Base-by-base conservation (phyloP, 2,329 filamentous ascomycete genomes). In the Colletotrichum liriopes region DNA sequence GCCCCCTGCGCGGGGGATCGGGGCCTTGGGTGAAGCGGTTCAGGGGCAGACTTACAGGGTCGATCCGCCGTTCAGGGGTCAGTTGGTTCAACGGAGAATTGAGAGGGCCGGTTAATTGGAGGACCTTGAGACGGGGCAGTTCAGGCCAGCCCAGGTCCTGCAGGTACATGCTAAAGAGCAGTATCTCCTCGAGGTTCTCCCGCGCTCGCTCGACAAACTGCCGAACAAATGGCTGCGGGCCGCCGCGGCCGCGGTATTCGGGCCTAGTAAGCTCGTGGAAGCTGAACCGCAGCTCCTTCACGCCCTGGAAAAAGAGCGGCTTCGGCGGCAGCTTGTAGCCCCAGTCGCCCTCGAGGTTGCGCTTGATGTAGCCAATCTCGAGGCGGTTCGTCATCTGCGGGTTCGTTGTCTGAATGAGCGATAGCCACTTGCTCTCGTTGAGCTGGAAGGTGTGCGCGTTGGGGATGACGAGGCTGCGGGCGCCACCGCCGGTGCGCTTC, bases 261-360 rank as follows among this genome's bases (percentile, higher is more conserved):
- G 69, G 52, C 8, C 18, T 45, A 11, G 51, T 41, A n/a, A 39
- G 14, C 26, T 67, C 58, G 37, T 54, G 49, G 51, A 74, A 74
- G 37, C 56, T 54, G 12, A 74, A 23, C 4, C 52, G 66, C 49
- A 74, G 29, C 9, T 67, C 51, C 26, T 56, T 56, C 1, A 74
- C 55, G 12, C 64, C 47, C 32, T 69, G 61, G 39, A 72, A 72
- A 54, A 74, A 70, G 20, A 39, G 65, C 14, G 60, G 70, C 45
- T 73, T 63, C 5, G 65, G 65, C n/a, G 72, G 72, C 52, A 74
- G 60, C 37, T 73, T 70, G 67, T 58, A 72, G 7, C 69, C 69
- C 69, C 69, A 72, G 59, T 63, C 65, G 52, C 65, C 69, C 41
- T 72, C 59, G 58, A 69, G 55, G 37, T 39, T 39, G n/a, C 65